Evolutionary conservation across 306 rosid genomes (phyloP).

Genomic region (Prunus mongolica): DNA sequence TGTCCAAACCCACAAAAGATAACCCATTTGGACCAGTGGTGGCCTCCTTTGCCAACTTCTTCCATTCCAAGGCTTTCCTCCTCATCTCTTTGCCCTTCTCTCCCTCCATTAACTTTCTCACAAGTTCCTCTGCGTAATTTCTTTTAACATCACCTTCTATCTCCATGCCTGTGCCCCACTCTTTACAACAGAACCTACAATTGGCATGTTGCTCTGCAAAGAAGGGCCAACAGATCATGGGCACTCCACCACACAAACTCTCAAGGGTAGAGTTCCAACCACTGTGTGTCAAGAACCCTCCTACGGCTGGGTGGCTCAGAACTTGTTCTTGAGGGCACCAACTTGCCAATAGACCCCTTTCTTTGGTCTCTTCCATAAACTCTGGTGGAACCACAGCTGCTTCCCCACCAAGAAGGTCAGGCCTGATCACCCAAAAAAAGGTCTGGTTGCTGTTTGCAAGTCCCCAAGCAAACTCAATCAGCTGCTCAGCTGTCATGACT

Average conservation of each 20-base stretch:
- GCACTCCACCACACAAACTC: slow-evolving; percentile 53
- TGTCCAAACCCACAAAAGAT: slow-evolving; percentile 30
- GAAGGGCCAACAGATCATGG: slow-evolving; percentile 77
- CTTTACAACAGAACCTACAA: slow-evolving; percentile 43
- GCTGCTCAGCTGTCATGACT: slow-evolving; percentile 44
- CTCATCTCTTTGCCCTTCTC: slow-evolving; percentile 47
- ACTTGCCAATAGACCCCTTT: slow-evolving; percentile 36
- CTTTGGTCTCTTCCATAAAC: slow-evolving; percentile 27
- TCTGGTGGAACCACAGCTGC: slow-evolving; percentile 28
- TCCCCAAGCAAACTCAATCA: slow-evolving; percentile 70
- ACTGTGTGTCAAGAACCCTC: slow-evolving; percentile 61
- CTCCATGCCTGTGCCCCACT: slow-evolving; percentile 72
- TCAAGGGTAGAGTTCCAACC: slow-evolving; percentile 86
- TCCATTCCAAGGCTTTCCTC: slow-evolving; percentile 43
- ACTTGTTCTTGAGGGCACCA: slow-evolving; percentile 74
- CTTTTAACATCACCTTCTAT: slow-evolving; percentile 46
- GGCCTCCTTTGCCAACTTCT: slow-evolving; percentile 33
- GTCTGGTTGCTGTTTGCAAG: slow-evolving; percentile 40
- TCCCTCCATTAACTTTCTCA: slow-evolving; percentile 58
- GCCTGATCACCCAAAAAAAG: slow-evolving; percentile 58
- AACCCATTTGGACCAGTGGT: slow-evolving; percentile 25
- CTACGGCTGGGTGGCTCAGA: slow-evolving; percentile 44
- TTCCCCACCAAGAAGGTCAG: slow-evolving; percentile 47
- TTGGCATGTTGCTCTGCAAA: slow-evolving; percentile 72
- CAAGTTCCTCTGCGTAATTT: slow-evolving; percentile 35